Percentiles rank a stretch among this genome's conserved stretches.
phyloP scores from a whole-genome alignment of 805 yeast genomes.

The Starmerella apicola region DNA sequence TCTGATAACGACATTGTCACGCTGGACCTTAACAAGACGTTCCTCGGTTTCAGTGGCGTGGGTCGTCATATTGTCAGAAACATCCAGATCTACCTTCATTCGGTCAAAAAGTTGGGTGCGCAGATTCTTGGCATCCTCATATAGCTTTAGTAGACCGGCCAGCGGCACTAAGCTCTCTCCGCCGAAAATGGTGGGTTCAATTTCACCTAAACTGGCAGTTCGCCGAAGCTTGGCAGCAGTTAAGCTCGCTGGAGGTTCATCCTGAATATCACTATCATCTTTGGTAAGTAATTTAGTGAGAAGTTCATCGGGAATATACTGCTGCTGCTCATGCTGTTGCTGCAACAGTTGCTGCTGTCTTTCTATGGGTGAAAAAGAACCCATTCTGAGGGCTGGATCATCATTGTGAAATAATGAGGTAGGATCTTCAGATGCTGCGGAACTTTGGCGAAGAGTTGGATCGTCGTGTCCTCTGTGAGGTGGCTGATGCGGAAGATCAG shows the following conservation, averaged over 20 bases:
- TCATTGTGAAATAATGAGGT: too few relatives aligned
- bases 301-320: background rate
- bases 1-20: constrained; percentile 20
- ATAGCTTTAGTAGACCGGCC: constrained; percentile 12
- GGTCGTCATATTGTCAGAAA: constrained; percentile 8
- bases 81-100: constrained; percentile 8
- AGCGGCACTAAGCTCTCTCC: constrained; percentile 18
- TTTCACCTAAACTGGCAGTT: constrained; percentile 13
- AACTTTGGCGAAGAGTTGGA: too few relatives aligned
- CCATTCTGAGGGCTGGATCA: too few relatives aligned
- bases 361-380: too few relatives aligned
- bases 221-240: constrained; percentile 10
- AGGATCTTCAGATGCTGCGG: too few relatives aligned
- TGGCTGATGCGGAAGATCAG: too few relatives aligned
- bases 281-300: constrained; percentile 3
- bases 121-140: constrained; percentile 15
- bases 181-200: constrained; percentile 15
- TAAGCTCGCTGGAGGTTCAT: background rate
- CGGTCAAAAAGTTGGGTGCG: constrained; percentile 9
- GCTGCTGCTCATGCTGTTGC: background rate
- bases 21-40: constrained; percentile 17
- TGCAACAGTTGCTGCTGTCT: too few relatives aligned
- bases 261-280: constrained; percentile 1
- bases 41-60: constrained; percentile 16
- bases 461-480: too few relatives aligned